These are phyloP conservation scores for Clarkia xantiana DNA, from an alignment of 345 rosid genomes.

Conservation along the genomic window DNA sequence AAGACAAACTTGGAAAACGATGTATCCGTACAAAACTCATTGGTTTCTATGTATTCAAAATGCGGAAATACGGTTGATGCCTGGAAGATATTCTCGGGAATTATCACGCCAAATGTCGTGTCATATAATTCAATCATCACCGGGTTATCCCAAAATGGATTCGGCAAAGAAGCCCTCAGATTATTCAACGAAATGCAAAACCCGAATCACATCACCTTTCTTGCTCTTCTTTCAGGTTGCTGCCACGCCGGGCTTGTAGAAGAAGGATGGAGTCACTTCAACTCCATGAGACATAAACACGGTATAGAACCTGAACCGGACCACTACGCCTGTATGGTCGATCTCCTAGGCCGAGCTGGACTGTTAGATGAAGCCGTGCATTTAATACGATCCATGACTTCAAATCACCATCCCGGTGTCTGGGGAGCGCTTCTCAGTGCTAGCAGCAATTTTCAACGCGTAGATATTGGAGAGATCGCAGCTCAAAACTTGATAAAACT, in stretches of 20 bases:
- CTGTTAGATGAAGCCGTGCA: slow-evolving; percentile 42
- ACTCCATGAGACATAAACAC: slow-evolving; percentile 36
- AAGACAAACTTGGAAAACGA: slow-evolving; percentile 33
- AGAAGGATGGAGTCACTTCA: slow-evolving; percentile 45
- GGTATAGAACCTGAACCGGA: slow-evolving; percentile 47
- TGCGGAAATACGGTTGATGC: slow-evolving; percentile 61
- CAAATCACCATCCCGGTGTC: slow-evolving; percentile 51
- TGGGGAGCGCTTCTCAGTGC: slow-evolving; percentile 80
- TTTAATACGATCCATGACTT: slow-evolving; percentile 41
- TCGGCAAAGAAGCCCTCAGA: slow-evolving; percentile 37
- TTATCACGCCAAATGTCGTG: slow-evolving; percentile 34
- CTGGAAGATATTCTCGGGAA: slow-evolving; percentile 27
- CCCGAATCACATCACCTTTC: slow-evolving; percentile 62
- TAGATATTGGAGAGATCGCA: slow-evolving; percentile 59
- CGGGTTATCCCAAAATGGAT: slow-evolving; percentile 58
- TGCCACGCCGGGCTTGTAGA: slow-evolving; percentile 55
- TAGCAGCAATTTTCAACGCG: slow-evolving; percentile 33
- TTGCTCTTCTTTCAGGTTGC: slow-evolving; percentile 61
- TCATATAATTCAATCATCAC: slow-evolving; percentile 66
- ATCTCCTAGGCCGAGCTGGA: slow-evolving; percentile 71
- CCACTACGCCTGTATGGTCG: slow-evolving; percentile 72
- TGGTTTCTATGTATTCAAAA: slow-evolving; percentile 61
- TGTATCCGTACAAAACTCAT: slow-evolving; percentile 46
- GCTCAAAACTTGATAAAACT: slow-evolving; percentile 39
- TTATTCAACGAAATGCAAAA: slow-evolving; percentile 35